These are phyloP conservation scores for Monosporascus sp. DNA, from an alignment of 2,329 filamentous ascomycete genomes.

Conservation along the genomic window DNA sequence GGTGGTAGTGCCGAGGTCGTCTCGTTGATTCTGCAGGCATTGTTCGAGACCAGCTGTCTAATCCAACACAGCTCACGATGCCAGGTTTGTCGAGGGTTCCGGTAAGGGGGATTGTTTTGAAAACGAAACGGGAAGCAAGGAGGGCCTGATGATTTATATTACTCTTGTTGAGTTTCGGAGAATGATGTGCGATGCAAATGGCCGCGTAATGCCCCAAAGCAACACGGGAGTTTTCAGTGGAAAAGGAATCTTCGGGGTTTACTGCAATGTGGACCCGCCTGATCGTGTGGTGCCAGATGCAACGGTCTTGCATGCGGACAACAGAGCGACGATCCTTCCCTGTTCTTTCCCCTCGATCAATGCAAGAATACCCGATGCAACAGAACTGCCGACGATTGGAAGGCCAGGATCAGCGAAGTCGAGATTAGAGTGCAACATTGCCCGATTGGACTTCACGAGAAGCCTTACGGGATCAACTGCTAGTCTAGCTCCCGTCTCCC, in stretches of 20 bases:
- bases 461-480: too few relatives aligned
- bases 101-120: too few relatives aligned
- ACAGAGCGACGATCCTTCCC: not conserved
- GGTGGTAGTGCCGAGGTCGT: not conserved
- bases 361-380: not conserved
- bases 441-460: too few relatives aligned
- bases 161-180: not conserved
- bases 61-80: not conserved
- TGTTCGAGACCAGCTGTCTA: not conserved
- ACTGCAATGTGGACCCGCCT: not conserved
- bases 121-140: not conserved
- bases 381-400: not conserved
- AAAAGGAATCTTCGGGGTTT: not conserved
- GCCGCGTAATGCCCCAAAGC: not conserved
- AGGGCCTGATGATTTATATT: not conserved
- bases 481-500: too few relatives aligned
- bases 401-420: too few relatives aligned
- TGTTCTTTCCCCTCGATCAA: not conserved
- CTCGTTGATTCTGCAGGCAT: not conserved
- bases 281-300: not conserved
- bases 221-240: not conserved
- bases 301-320: not conserved
- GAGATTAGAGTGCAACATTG: too few relatives aligned
- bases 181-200: not conserved
- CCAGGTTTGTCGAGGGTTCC: not conserved